A percentile compares a stretch with the other conserved stretches of the same genome.
phyloP scores from a whole-genome alignment of 2,329 filamentous ascomycete genomes.

The Hirsutella thompsonii region DNA sequence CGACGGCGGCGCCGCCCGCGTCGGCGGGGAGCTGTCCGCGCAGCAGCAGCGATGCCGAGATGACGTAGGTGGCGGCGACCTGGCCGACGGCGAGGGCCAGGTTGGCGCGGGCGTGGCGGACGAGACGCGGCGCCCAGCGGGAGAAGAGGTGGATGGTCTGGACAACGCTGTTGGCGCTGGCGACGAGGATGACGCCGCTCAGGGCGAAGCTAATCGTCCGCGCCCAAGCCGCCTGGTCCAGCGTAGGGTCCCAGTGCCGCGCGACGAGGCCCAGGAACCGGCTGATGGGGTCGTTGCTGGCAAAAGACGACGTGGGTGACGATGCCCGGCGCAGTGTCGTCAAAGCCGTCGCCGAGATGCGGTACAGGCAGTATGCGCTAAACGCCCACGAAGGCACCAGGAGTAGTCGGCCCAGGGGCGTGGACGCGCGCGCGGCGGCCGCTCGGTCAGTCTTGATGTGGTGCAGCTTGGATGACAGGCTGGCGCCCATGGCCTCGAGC shows the following conservation, averaged over 20 bases:
- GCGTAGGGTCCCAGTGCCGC: slow-evolving; percentile 69
- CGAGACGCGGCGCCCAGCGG: slow-evolving; percentile 57
- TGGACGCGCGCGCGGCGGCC: slow-evolving; percentile 54
- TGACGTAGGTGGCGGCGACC: slow-evolving; percentile 74
- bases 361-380: slow-evolving; percentile 73
- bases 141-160: slow-evolving; percentile 76
- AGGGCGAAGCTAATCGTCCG: slow-evolving; percentile 76
- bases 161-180: slow-evolving; percentile 70
- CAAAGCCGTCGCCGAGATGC: slow-evolving; percentile 59
- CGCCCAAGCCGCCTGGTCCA: slow-evolving; percentile 74
- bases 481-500: slow-evolving; percentile 64
- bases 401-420: slow-evolving; percentile 50
- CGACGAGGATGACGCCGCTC: slow-evolving; percentile 69
- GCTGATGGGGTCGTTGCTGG: slow-evolving; percentile 70
- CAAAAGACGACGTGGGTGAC: slow-evolving; percentile 35
- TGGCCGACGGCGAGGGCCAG: slow-evolving; percentile 70
- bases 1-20: slow-evolving; percentile 62
- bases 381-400: slow-evolving; percentile 54
- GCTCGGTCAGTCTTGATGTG: slow-evolving; percentile 50
- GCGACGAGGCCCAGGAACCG: slow-evolving; percentile 69
- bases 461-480: slow-evolving; percentile 51
- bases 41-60: slow-evolving; percentile 64
- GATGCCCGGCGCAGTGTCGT: slow-evolving; percentile 48
- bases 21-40: slow-evolving; percentile 67
- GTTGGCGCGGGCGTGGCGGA: slow-evolving; percentile 64